phyloP scores from a whole-genome alignment of 441 rosid genomes.

The Croton setiger region DNA sequence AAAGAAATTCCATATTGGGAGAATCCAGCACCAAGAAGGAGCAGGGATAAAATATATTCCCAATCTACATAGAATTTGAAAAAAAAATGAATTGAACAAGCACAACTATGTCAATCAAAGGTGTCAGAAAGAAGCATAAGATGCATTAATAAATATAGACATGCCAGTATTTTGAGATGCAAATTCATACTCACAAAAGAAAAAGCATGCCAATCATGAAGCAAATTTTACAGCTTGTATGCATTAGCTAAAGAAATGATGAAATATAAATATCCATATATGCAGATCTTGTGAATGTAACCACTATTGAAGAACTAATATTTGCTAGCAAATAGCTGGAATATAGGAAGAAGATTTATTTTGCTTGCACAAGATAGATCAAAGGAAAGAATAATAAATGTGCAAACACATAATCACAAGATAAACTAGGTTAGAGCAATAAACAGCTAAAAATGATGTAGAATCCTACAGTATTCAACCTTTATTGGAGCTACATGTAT shows the following conservation, averaged over 20 bases:
- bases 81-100: not conserved
- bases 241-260: not conserved
- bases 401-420: not conserved
- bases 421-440: not conserved
- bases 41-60: slow-evolving; percentile 84
- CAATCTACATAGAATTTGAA: slow-evolving; percentile 53
- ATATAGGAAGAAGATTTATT: not conserved
- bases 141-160: not conserved
- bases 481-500: slow-evolving; percentile 97
- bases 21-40: slow-evolving; percentile 91
- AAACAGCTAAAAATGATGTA: not conserved
- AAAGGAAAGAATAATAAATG: not conserved
- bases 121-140: not conserved
- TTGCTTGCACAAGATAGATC: not conserved
- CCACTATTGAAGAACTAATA: not conserved
- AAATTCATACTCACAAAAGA: not conserved
- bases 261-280: not conserved
- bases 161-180: not conserved
- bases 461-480: slow-evolving; percentile 34
- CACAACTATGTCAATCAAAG: slow-evolving; percentile 1
- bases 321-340: not conserved
- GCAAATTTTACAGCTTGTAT: not conserved
- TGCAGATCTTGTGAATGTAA: not conserved
- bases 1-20: slow-evolving; percentile 94
- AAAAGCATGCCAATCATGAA: not conserved